Evolutionary conservation across 164 flowering plant genomes (phyloP), one percentile per base, ranked within the genome.

Genomic region (Magnolia sinica): DNA sequence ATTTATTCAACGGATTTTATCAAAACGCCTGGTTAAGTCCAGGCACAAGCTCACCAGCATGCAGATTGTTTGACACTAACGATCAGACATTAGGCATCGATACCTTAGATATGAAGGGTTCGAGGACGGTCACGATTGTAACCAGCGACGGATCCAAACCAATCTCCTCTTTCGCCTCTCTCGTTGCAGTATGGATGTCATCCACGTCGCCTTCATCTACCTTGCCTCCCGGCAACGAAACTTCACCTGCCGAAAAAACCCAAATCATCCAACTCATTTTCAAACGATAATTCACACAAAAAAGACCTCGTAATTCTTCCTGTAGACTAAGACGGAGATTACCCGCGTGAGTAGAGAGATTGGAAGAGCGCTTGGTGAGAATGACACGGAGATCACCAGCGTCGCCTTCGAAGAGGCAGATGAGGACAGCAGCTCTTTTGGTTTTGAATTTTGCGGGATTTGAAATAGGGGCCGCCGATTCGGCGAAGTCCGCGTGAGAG

Each of bases 141-240:
- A 96, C 99, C 72, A 89, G 91, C 11, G 93, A 87, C 74, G 96
- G 96, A 55, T 94, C 97, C 84, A 96, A 84, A 16, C 98, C 98
- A 68, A 94, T 96, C 85, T 96, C 99, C 83, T 96, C 99, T 37
- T 89, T 80, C 6, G 99, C 97, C 81, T 96, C 99, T 50, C 98
- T 90, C n/a, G 83, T 83, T 0, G 99, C 97, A 0, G 99, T 94
- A 50, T 81, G 87, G 4, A 73, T 82, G 84, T 94, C 97, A 77
- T 88, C 88, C 22, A 79, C 83, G 80, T 96, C 99, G 6, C 91
- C 91, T 71, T 95, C 98, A 23, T 95, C 98, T 20, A 87, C 86
- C 79, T 91, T 96, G 68, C 99, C 99, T 64, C 99, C 99, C 0
- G 99, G 99, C 87, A 96, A 85, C 8, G 99, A 81, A 73, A 96